Percentiles rank a stretch among this genome's conserved stretches.
phyloP scores from a whole-genome alignment of 768 basidiomycete species.

The Lactarius sanguifluus region DNA sequence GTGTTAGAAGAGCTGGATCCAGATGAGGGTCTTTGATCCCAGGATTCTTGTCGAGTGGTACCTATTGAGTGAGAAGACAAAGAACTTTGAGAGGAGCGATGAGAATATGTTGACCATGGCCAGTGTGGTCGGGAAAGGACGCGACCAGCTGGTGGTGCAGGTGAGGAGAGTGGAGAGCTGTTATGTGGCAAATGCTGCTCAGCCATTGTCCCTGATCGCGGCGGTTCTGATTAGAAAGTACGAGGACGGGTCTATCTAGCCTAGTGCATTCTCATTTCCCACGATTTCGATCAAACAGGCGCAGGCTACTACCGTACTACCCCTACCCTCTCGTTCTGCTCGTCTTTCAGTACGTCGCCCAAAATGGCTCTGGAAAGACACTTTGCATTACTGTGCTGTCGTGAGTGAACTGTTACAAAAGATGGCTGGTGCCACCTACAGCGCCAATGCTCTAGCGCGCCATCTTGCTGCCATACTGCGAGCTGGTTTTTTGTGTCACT shows the following conservation, averaged over 20 bases:
- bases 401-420: background rate
- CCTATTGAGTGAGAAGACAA: conserved; percentile 34
- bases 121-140: conserved; percentile 50
- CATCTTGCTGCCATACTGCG: conserved; percentile 61
- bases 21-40: conserved; percentile 35
- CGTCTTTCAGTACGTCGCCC: conserved; percentile 68
- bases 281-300: conserved; percentile 2
- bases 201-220: conserved; percentile 19
- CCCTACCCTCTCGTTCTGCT: background rate
- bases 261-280: conserved; percentile 4
- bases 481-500: conserved; percentile 64
- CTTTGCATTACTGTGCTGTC: conserved; percentile 66
- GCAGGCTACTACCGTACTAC: background rate
- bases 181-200: conserved; percentile 17
- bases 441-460: conserved; percentile 74
- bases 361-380: conserved; percentile 66
- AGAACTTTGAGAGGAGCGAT: conserved; percentile 37
- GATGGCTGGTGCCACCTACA: conserved; percentile 43
- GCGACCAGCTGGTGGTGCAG: conserved; percentile 17
- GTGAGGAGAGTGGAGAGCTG: conserved; percentile 26
- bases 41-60: conserved; percentile 31
- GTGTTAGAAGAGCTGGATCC: conserved; percentile 32
- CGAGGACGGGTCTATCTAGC: background rate
- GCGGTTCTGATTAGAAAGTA: background rate
- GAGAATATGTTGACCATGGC: conserved; percentile 51